These are phyloP conservation scores for Opeltia flavorubescens DNA, from an alignment of 495 filamentous ascomycete species.

Conservation along the genomic window DNA sequence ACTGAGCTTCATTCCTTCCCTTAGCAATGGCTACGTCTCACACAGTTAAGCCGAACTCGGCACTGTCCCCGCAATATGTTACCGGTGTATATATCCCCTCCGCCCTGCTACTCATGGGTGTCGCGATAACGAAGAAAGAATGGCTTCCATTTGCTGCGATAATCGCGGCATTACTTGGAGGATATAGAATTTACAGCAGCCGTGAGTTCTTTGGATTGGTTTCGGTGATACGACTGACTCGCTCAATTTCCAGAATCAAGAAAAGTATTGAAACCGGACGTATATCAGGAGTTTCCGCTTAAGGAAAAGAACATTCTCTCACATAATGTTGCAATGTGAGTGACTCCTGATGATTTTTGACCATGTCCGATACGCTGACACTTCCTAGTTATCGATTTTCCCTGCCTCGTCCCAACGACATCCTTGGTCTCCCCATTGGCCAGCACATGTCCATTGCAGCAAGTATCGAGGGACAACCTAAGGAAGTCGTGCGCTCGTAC, in stretches of 20 bases:
- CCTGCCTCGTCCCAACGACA: slow-evolving; percentile 59
- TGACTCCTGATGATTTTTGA: not conserved
- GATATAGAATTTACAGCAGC: slow-evolving; percentile 45
- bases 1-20: not conserved
- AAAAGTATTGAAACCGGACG: slow-evolving; percentile 73
- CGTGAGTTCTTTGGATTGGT: slow-evolving; percentile 29
- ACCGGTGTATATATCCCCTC: slow-evolving; percentile 76
- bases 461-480: slow-evolving; percentile 55
- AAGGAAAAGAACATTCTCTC: slow-evolving; percentile 85
- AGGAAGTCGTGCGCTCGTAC: slow-evolving; percentile 90
- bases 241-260: slow-evolving; percentile 39
- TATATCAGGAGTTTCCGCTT: slow-evolving; percentile 78
- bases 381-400: slow-evolving; percentile 64
- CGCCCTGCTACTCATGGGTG: slow-evolving; percentile 63
- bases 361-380: not conserved
- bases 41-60: slow-evolving; percentile 19
- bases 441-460: slow-evolving; percentile 96
- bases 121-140: slow-evolving; percentile 62
- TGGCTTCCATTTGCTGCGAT: slow-evolving; percentile 60
- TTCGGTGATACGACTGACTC: slow-evolving; percentile 7
- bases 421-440: slow-evolving; percentile 92
- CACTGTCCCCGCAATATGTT: slow-evolving; percentile 39
- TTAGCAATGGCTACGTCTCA: slow-evolving; percentile 18
- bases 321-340: slow-evolving; percentile 80
- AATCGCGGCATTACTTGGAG: slow-evolving; percentile 38